phyloP scores from a whole-genome alignment of 306 rosid species.

The Sesbania bispinosa region DNA sequence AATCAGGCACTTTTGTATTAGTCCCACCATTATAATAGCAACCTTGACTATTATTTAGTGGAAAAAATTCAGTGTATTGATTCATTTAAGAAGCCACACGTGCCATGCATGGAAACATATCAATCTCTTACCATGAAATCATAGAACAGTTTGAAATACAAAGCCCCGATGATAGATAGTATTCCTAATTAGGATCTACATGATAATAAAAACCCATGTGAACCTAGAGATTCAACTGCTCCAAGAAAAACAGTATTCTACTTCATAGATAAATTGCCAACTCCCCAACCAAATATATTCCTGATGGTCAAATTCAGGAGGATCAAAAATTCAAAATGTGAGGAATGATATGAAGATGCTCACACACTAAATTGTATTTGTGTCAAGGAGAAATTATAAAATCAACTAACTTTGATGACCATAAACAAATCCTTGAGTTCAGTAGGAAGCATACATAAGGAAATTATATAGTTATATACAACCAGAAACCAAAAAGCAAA shows the following conservation, averaged over 20 bases:
- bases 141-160: not conserved
- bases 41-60: not conserved
- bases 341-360: not conserved
- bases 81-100: constrained; percentile 9
- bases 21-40: not conserved
- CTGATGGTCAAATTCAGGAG: constrained; percentile 18
- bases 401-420: not conserved
- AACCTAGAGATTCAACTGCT: not conserved
- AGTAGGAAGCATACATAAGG: constrained; percentile 1
- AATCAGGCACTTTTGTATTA: not conserved
- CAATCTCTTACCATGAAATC: not conserved
- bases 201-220: not conserved
- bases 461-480: not conserved
- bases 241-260: not conserved
- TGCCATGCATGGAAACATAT: constrained; percentile 4
- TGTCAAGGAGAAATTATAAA: not conserved
- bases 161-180: not conserved
- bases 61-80: not conserved
- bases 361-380: not conserved
- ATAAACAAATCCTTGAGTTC: not conserved
- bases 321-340: not conserved
- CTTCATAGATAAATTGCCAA: not conserved
- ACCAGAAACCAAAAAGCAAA: not conserved
- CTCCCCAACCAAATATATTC: not conserved
- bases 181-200: constrained; percentile 23